Conservation (phyloP, 2,329 filamentous ascomycete species). For the Laburnicola sp. region DNA sequence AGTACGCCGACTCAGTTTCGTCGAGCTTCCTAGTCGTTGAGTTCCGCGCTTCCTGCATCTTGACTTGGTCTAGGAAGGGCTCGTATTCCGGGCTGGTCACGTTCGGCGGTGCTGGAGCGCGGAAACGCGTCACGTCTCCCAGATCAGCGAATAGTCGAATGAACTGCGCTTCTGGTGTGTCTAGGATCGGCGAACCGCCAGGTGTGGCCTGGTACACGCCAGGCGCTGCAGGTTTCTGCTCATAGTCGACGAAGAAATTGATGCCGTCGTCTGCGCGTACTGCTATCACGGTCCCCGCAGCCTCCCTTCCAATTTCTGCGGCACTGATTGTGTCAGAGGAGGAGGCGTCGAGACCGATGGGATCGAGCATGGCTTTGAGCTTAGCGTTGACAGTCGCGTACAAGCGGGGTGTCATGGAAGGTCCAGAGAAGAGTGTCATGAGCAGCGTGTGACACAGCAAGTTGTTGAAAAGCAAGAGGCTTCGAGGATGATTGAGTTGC, state of each 20-base stretch:
- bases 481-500: conserved; percentile 23
- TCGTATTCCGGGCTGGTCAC: conserved; percentile 25
- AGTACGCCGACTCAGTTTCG: conserved; percentile 32
- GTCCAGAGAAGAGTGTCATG: conserved; percentile 32
- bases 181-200: conserved; percentile 25
- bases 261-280: conserved; percentile 28
- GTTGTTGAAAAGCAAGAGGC: conserved; percentile 30
- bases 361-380: conserved; percentile 20
- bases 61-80: conserved; percentile 22
- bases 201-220: conserved; percentile 31
- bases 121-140: conserved; percentile 27
- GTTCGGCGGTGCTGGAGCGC: conserved; percentile 25
- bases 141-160: conserved; percentile 28
- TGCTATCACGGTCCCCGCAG: conserved; percentile 22
- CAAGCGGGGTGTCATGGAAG: conserved; percentile 32
- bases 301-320: conserved; percentile 21
- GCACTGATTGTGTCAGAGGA: conserved; percentile 20
- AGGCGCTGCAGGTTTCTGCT: conserved; percentile 15
- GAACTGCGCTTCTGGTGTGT: conserved; percentile 31
- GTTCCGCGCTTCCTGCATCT: conserved; percentile 27
- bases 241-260: conserved; percentile 31
- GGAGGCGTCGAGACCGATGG: conserved; percentile 24
- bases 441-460: conserved; percentile 35
- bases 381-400: conserved; percentile 28
- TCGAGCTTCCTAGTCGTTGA: conserved; percentile 27